A percentile compares a stretch with the other conserved stretches of the same genome.
phyloP scores from a whole-genome alignment of 805 yeast genomes.

The Saturnispora zaruensis region DNA sequence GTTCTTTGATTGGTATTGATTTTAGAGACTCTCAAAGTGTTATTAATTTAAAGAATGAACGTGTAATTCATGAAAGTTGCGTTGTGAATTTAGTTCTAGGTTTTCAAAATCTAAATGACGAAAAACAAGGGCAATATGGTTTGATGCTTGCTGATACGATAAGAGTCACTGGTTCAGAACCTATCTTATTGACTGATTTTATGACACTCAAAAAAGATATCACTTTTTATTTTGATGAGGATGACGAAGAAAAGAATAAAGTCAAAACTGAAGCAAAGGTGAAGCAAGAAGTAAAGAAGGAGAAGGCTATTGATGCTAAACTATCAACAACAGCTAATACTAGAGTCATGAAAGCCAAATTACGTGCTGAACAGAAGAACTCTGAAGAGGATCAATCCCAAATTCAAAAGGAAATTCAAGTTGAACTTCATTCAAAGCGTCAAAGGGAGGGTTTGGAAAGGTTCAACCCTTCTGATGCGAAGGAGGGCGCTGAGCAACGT shows the following conservation, averaged over 20 bases:
- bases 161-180: slow-evolving; percentile 53
- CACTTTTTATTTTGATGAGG: slow-evolving; percentile 72
- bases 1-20: slow-evolving; percentile 85
- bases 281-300: slow-evolving; percentile 6
- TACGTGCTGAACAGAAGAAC: slow-evolving; percentile 65
- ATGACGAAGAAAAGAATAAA: slow-evolving; percentile 26
- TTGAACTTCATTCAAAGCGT: slow-evolving; percentile 72
- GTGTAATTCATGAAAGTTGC: slow-evolving; percentile 61
- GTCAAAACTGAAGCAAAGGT: slow-evolving; percentile 9
- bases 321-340: slow-evolving; percentile 33
- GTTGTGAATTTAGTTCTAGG: slow-evolving; percentile 73
- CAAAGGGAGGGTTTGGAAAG: slow-evolving; percentile 81
- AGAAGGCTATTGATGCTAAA: slow-evolving; percentile 5
- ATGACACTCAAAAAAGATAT: slow-evolving; percentile 66
- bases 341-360: slow-evolving; percentile 66
- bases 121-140: slow-evolving; percentile 54
- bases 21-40: slow-evolving; percentile 74
- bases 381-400: slow-evolving; percentile 74
- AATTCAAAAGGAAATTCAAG: slow-evolving; percentile 75
- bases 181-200: slow-evolving; percentile 62
- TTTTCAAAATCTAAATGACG: slow-evolving; percentile 50
- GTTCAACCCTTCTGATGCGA: slow-evolving; percentile 71
- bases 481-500: slow-evolving; percentile 49
- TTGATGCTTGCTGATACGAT: slow-evolving; percentile 75
- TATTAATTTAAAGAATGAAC: slow-evolving; percentile 63